Conservation (phyloP, 495 filamentous ascomycete species). For the Xylaria curta region DNA sequence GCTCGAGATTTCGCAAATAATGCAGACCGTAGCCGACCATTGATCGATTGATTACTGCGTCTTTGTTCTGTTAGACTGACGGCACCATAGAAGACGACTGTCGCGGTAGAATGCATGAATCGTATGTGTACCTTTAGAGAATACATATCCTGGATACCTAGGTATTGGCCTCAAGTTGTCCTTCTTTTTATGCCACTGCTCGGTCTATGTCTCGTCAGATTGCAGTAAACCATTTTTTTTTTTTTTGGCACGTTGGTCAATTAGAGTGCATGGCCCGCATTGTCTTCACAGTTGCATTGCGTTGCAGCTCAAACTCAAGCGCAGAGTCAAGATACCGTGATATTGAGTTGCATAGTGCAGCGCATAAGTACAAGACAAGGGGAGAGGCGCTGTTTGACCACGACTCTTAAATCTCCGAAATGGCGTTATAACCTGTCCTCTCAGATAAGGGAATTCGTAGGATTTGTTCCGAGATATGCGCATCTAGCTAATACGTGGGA, state of each 20-base stretch:
- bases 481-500: slow-evolving; percentile 31
- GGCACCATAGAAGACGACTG: not conserved
- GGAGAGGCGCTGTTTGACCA: too few relatives aligned
- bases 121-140: not conserved
- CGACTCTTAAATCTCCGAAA: too few relatives aligned
- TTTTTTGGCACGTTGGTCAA: not conserved
- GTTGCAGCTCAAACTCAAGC: not conserved
- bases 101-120: not conserved
- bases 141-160: not conserved
- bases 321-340: too few relatives aligned
- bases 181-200: not conserved
- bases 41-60: not conserved
- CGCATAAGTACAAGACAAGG: too few relatives aligned
- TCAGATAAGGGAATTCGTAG: not conserved
- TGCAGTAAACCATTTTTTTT: not conserved
- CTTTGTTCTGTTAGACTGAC: not conserved
- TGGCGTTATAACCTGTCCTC: too few relatives aligned
- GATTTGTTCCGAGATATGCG: slow-evolving; percentile 3
- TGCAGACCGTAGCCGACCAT: too few relatives aligned
- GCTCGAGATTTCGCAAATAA: not conserved
- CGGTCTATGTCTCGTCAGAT: not conserved
- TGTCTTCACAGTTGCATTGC: not conserved
- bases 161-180: not conserved
- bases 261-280: not conserved
- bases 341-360: too few relatives aligned